Evolutionary conservation across 768 basidiomycete genomes (phyloP).

Genomic region (Leccinum subgranulosum): DNA sequence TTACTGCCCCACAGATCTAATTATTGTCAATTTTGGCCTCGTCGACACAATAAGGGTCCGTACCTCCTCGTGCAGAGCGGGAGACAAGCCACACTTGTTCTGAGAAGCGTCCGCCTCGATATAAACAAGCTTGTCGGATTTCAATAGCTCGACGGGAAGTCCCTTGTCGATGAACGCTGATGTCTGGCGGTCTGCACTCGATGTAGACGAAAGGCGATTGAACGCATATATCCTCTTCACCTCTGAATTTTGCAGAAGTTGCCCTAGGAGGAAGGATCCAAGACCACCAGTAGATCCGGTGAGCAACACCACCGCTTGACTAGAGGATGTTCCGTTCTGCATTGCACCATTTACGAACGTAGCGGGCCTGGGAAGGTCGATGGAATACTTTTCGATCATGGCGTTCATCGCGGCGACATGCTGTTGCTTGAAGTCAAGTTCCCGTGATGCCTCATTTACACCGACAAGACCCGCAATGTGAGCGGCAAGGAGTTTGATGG

Average conservation of each 20-base stretch:
- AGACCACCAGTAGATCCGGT: slow-evolving; percentile 44
- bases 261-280: slow-evolving; percentile 35
- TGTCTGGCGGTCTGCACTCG: slow-evolving; percentile 26
- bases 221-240: slow-evolving; percentile 32
- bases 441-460: background rate
- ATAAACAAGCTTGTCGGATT: slow-evolving; percentile 32
- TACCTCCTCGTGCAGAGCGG: slow-evolving; percentile 30
- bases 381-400: slow-evolving; percentile 22
- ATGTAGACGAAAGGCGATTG: slow-evolving; percentile 23
- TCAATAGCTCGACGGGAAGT: slow-evolving; percentile 28
- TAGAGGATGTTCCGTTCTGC: background rate
- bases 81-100: slow-evolving; percentile 27
- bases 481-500: slow-evolving; percentile 20
- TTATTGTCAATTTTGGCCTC: background rate
- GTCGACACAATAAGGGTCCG: too few relatives aligned
- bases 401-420: slow-evolving; percentile 24
- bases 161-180: slow-evolving; percentile 34
- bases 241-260: slow-evolving; percentile 19
- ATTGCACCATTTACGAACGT: background rate
- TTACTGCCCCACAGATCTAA: slow-evolving; percentile 22
- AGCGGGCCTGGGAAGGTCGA: background rate
- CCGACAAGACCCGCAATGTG: slow-evolving; percentile 6
- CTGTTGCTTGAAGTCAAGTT: background rate
- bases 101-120: slow-evolving; percentile 37
- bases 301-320: slow-evolving; percentile 10